Evolutionary conservation across 2,329 filamentous ascomycete species (phyloP), one percentile per base, ranked within the genome.

Genomic region (Diaporthe sp.): DNA sequence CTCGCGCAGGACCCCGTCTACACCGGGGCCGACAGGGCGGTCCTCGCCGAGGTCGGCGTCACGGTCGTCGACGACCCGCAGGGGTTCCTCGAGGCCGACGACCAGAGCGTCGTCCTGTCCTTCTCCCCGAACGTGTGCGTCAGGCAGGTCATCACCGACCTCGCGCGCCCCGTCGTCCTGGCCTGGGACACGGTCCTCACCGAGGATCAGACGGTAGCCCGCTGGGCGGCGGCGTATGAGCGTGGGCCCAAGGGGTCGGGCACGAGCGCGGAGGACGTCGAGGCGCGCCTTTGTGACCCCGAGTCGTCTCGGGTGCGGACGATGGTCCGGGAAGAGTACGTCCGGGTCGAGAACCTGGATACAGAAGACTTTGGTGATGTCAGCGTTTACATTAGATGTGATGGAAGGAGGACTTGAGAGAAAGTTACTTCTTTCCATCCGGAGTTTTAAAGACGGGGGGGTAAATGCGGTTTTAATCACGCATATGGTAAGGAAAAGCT

Each of bases 131-230:
- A 69, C 6, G 34, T 69, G 2, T 49, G 49, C 4, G 49, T 69
- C 31, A 55, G 65, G 3, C 65, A 69, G 49, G 31, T 69, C 6
- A 42, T 69, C 49, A 55, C 65, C 7, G 65, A 69, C 65, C n/a
- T 69, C 9, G 65, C 65, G 2, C 34, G 65, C 1, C 65, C 65
- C 4, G 34, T 22, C n/a, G 9, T 69, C 10, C 34, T 69, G 15
- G 65, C n/a, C 31, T 69, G 65, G 65, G 49, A 69, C n/a, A 55
- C 65, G 2, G 65, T 69, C 19, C 31, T 28, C 49, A 39, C n/a
- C 13, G 65, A 69, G 34, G 34, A 69, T 15, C 22, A 42, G 49
- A 69, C 49, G n/a, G 31, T 55, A 4, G 12, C 1, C 0, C 49
- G 34, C 49, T 69, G 65, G 65, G 31, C n/a, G 4, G 28, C 3